Evolutionary conservation across 2,329 filamentous ascomycete genomes (phyloP).

Genomic region (Ophiostoma ips): DNA sequence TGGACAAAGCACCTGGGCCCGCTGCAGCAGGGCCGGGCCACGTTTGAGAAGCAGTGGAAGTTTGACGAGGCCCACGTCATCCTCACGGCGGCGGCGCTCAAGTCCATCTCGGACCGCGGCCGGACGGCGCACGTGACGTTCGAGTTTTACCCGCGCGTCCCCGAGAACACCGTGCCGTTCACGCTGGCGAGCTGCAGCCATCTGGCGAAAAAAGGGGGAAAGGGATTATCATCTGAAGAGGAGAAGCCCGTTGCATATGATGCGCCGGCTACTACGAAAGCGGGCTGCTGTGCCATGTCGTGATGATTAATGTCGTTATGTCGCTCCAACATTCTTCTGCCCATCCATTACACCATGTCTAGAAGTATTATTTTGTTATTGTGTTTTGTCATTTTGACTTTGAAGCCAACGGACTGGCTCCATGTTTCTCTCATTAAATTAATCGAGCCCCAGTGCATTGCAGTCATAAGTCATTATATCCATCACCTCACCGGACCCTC

Average conservation of each 20-base stretch:
- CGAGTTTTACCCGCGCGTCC: slow-evolving; percentile 39
- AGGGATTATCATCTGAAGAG: neutral
- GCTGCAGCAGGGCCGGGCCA: slow-evolving; percentile 35
- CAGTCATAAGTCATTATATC: too few species aligned
- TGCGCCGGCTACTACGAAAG: neutral
- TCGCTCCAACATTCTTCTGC: too few species aligned
- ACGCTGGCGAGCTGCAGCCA: slow-evolving; percentile 21
- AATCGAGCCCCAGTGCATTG: too few species aligned
- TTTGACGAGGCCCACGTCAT: slow-evolving; percentile 33
- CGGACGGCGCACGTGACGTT: slow-evolving; percentile 34
- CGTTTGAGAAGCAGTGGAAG: slow-evolving; percentile 36
- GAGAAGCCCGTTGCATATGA: neutral
- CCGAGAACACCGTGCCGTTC: slow-evolving; percentile 34
- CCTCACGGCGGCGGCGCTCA: slow-evolving; percentile 29
- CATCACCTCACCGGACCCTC: too few species aligned
- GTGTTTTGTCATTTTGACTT: too few species aligned
- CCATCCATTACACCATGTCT: too few species aligned
- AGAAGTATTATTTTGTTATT: neutral
- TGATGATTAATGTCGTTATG: neutral
- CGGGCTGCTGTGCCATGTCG: neutral
- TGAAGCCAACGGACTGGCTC: too few species aligned
- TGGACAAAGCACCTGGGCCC: slow-evolving; percentile 41
- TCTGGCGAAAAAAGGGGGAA: neutral
- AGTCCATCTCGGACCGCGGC: slow-evolving; percentile 30
- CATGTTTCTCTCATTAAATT: too few species aligned